These are phyloP conservation scores for Dictyostelium intermedium DNA, from an alignment of 78 protist species.

Conservation along the genomic window DNA sequence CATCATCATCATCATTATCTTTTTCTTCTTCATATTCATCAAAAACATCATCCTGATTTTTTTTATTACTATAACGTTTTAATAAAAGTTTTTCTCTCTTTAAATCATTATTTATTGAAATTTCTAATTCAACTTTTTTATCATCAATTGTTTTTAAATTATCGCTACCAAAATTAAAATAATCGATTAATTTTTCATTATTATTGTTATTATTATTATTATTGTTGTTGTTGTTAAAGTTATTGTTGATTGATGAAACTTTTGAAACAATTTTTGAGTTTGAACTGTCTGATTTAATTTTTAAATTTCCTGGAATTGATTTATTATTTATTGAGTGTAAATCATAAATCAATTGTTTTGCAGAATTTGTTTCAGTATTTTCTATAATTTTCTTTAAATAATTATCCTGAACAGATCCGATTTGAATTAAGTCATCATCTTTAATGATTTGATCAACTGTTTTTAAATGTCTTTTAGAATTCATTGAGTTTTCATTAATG, in stretches of 20 bases:
- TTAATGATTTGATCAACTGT: neutral
- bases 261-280: neutral
- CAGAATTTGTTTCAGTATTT: neutral
- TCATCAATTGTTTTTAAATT: neutral
- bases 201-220: neutral
- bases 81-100: neutral
- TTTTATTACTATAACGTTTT: neutral
- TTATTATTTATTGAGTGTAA: neutral
- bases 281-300: neutral
- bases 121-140: conserved; percentile 12
- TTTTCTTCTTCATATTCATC: neutral
- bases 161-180: neutral
- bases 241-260: neutral
- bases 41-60: neutral
- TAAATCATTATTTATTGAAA: neutral
- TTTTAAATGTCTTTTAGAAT: neutral
- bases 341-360: conserved; percentile 11
- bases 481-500: neutral
- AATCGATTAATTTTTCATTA: neutral
- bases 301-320: neutral
- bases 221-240: neutral
- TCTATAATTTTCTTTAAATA: neutral
- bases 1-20: too few relatives aligned
- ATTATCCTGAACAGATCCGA: neutral
- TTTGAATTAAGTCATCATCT: neutral